phyloP scores from a whole-genome alignment of 257 asterid species.

The Primulina eburnea region DNA sequence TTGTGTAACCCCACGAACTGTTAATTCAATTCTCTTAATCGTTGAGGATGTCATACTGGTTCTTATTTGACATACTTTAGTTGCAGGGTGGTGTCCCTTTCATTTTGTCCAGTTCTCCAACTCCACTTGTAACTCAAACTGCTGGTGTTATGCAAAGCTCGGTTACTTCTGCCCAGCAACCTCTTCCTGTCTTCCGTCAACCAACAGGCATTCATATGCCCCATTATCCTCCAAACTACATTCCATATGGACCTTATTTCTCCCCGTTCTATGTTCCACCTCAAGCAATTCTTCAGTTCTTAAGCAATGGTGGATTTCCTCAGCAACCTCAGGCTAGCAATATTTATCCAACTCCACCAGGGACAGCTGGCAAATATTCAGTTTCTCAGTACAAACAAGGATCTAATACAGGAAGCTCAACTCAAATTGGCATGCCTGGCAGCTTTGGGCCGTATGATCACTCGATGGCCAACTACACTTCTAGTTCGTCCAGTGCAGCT shows the following conservation, averaged over 20 bases:
- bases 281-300: constrained; percentile 70
- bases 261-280: constrained; percentile 74
- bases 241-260: constrained; percentile 78
- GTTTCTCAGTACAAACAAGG: constrained; percentile 79
- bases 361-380: constrained; percentile 68
- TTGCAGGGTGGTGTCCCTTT: constrained; percentile 64
- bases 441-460: constrained; percentile 73
- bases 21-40: constrained; percentile 1
- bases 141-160: constrained; percentile 79
- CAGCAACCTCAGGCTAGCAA: constrained; percentile 82
- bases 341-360: constrained; percentile 67
- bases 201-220: constrained; percentile 81
- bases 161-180: constrained; percentile 58
- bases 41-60: constrained; percentile 13
- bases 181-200: constrained; percentile 69
- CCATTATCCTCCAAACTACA: constrained; percentile 73
- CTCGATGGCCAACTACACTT: constrained; percentile 53
- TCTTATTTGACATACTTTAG: constrained; percentile 29
- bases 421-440: constrained; percentile 65
- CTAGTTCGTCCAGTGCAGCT: constrained; percentile 52
- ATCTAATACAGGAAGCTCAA: constrained; percentile 58
- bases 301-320: constrained; percentile 68
- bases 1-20: not conserved
- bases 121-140: constrained; percentile 78
- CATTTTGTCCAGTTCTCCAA: constrained; percentile 63